Percentiles rank a stretch among this genome's conserved stretches.
Conservation (phyloP, 192 early-diverging fungal species). For the Umbelopsis isabellina region DNA sequence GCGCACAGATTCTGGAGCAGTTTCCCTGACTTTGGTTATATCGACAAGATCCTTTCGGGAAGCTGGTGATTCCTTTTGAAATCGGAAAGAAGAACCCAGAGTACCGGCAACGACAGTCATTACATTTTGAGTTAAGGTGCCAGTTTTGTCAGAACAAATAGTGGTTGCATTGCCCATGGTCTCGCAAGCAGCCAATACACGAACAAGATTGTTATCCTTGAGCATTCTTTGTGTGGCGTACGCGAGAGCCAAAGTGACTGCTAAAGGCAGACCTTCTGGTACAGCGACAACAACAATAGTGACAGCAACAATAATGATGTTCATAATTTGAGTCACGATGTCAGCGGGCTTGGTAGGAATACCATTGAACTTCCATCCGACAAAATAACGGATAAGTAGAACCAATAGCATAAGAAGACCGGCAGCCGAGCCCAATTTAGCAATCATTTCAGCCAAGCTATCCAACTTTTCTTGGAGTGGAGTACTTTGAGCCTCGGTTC, state of each 20-base stretch:
- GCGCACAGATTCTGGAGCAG: conserved; percentile 46
- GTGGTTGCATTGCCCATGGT: conserved; percentile 99
- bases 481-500: conserved; percentile 84
- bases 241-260: conserved; percentile 91
- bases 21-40: conserved; percentile 52
- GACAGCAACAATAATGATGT: conserved; percentile 88
- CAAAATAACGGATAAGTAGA: conserved; percentile 87
- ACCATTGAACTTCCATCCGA: conserved; percentile 45
- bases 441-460: conserved; percentile 87
- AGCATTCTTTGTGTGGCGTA: conserved; percentile 95
- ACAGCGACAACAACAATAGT: conserved; percentile 98
- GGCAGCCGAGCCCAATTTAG: conserved; percentile 87
- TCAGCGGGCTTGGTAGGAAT: conserved; percentile 43
- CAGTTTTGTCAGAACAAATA: conserved; percentile 98
- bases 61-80: conserved; percentile 46
- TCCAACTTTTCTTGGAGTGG: conserved; percentile 94
- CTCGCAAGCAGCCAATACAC: conserved; percentile 95
- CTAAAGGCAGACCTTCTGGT: conserved; percentile 96
- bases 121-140: conserved; percentile 95
- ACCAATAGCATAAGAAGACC: conserved; percentile 87
- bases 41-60: conserved; percentile 45
- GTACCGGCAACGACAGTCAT: conserved; percentile 96
- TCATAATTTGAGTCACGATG: conserved; percentile 68
- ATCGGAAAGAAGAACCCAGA: conserved; percentile 73
- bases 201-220: conserved; percentile 96